Evolutionary conservation across 768 basidiomycete species (phyloP), one percentile per base, ranked within the genome.

Genomic region (Amanita inopinata): DNA sequence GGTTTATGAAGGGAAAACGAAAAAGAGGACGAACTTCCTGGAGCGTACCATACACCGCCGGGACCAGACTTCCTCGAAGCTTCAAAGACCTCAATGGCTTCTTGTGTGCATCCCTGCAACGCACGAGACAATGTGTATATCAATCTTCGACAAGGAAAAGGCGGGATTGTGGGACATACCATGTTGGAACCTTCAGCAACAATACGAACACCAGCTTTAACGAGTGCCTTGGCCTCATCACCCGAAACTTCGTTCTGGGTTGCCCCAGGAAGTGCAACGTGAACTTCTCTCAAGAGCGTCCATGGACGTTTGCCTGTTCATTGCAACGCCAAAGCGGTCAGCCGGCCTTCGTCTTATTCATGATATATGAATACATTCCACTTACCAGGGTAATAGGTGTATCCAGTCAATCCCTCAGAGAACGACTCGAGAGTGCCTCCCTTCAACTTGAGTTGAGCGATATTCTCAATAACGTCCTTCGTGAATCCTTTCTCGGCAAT

Each of bases 131-230:
- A n/a, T n/a, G n/a, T n/a, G n/a, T n/a, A n/a, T n/a, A n/a, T n/a
- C n/a, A n/a, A n/a, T n/a, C n/a, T n/a, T n/a, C n/a, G n/a, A n/a
- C n/a, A n/a, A n/a, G n/a, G n/a, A n/a, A n/a, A n/a, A n/a, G n/a
- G n/a, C n/a, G n/a, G 9, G 22, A 17, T 19, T 7, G 27, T 28
- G 2, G 27, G 28, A 32, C 46, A 20, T 50, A 64, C 64, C 80
- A 83, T 83, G 67, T 82, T 83, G 49, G 77, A 80, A 22, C 83
- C 83, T 58, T 86, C 82, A 40, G 83, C 82, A 36, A 86, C 73
- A 61, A 83, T 76, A 53, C 74, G 62, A 48, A 72, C 71, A 47
- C 83, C 82, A 36, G 81, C 80, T 55, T 73, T 73, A 55, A 83
- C 56, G 52, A 86, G 71, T 1, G 74, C 76, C 61, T 80, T 64